Conservation (phyloP, 192 early-diverging fungal species). For the Podila clonocystis region DNA sequence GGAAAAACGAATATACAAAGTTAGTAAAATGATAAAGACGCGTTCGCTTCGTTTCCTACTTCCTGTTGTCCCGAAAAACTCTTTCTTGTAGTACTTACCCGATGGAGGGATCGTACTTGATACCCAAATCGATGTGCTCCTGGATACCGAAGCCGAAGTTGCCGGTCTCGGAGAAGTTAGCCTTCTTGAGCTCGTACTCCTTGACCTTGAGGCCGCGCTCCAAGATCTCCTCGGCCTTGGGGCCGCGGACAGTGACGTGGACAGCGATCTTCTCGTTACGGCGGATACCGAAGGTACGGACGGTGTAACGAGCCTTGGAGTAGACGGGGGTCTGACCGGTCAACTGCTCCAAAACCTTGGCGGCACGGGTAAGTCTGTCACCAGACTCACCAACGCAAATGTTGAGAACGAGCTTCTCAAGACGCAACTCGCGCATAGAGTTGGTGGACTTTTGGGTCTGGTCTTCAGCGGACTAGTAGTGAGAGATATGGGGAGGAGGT, state of each 20-base stretch:
- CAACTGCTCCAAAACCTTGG: constrained; percentile 99
- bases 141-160: constrained; percentile 99
- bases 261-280: constrained; percentile 99
- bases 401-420: constrained; percentile 99
- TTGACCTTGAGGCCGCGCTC: constrained; percentile 99
- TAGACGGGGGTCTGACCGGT: constrained; percentile 99
- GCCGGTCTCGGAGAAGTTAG: constrained; percentile 98
- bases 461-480: constrained; percentile 68
- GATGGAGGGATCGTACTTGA: constrained; percentile 99
- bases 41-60: background rate
- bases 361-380: constrained; percentile 99
- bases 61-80: constrained; percentile 27
- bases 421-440: constrained; percentile 95
- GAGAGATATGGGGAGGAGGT: background rate
- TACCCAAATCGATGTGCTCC: constrained; percentile 99
- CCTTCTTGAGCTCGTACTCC: constrained; percentile 96
- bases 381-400: constrained; percentile 99
- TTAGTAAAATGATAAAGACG: constrained; percentile 26
- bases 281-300: constrained; percentile 99
- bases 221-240: constrained; percentile 91
- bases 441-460: constrained; percentile 80
- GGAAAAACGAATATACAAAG: background rate
- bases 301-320: constrained; percentile 99
- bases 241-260: constrained; percentile 97
- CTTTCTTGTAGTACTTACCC: constrained; percentile 52